Evolutionary conservation across 495 filamentous ascomycete species (phyloP).

Genomic region (Neurospora discreta): DNA sequence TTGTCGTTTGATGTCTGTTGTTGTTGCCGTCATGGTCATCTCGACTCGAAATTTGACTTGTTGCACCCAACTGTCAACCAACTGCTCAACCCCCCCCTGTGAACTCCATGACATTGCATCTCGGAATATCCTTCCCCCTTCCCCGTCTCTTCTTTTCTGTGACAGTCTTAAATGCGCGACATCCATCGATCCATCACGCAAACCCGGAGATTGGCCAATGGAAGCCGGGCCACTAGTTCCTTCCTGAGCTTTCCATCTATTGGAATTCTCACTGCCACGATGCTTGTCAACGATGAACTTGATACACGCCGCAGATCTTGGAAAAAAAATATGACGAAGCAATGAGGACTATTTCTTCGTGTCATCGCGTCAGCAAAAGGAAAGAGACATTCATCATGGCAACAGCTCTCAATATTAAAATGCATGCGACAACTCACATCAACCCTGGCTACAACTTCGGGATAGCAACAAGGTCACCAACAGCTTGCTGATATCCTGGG

Average conservation of each 20-base stretch:
- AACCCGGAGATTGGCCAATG: not conserved
- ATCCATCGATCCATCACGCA: not conserved
- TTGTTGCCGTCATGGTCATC: not conserved
- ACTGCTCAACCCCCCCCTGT: not conserved
- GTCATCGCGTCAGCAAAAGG: not conserved
- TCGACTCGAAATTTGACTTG: not conserved
- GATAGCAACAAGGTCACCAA: not conserved
- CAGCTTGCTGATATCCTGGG: not conserved
- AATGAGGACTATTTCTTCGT: not conserved
- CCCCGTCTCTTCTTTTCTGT: not conserved
- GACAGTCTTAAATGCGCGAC: not conserved
- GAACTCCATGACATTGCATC: not conserved
- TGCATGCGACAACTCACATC: not conserved
- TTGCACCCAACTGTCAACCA: not conserved
- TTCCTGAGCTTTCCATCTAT: not conserved
- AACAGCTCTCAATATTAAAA: not conserved
- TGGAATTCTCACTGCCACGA: not conserved
- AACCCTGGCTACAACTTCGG: not conserved
- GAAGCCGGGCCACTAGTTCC: not conserved
- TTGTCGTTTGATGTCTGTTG: not conserved
- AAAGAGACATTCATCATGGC: not conserved
- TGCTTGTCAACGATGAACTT: not conserved
- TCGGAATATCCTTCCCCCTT: not conserved
- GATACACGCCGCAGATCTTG: not conserved
- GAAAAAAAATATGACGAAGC: not conserved